These are phyloP conservation scores for Trametes sp. DNA, from an alignment of 1,284 basidiomycete genomes.

Conservation along the genomic window DNA sequence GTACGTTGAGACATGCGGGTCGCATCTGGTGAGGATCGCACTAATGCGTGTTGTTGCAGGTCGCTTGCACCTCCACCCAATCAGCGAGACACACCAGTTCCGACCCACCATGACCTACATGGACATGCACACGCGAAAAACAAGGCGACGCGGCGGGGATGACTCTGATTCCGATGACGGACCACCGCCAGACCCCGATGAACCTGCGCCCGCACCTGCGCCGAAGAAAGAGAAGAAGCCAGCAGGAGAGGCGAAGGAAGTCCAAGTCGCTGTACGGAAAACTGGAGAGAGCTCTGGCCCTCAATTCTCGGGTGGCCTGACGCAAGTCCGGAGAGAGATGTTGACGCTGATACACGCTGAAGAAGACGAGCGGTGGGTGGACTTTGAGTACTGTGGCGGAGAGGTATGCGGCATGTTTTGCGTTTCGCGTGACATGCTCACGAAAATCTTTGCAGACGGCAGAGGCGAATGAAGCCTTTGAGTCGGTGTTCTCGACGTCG, in stretches of 20 bases:
- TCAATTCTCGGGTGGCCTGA: constrained; percentile 46
- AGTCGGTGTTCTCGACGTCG: constrained; percentile 68
- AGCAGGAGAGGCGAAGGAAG: constrained; percentile 67
- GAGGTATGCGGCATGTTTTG: constrained; percentile 50
- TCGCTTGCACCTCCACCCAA: constrained; percentile 78
- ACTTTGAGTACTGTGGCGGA: constrained; percentile 65
- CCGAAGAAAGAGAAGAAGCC: constrained; percentile 64
- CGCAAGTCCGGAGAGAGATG: constrained; percentile 69
- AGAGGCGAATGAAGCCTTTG: constrained; percentile 63
- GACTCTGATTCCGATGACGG: constrained; percentile 77
- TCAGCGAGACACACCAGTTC: constrained; percentile 78
- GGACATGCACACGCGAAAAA: constrained; percentile 71
- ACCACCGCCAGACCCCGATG: constrained; percentile 81
- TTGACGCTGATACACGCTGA: constrained; percentile 71
- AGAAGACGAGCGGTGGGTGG: constrained; percentile 77
- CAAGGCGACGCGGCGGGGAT: constrained; percentile 55
- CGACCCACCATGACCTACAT: constrained; percentile 82
- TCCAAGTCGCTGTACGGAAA: constrained; percentile 77
- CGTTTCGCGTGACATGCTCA: constrained; percentile 3
- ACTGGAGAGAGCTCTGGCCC: constrained; percentile 62
- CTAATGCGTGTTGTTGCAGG: constrained; percentile 48
- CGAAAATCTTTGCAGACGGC: constrained; percentile 50
- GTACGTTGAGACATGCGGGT: constrained; percentile 46
- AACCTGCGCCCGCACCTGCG: constrained; percentile 54
- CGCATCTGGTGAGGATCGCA: too few relatives aligned